A percentile compares a stretch with the other conserved stretches of the same genome.
phyloP scores from a whole-genome alignment of 139 green algal species.

The Chlamydomonas sphaeroides region DNA sequence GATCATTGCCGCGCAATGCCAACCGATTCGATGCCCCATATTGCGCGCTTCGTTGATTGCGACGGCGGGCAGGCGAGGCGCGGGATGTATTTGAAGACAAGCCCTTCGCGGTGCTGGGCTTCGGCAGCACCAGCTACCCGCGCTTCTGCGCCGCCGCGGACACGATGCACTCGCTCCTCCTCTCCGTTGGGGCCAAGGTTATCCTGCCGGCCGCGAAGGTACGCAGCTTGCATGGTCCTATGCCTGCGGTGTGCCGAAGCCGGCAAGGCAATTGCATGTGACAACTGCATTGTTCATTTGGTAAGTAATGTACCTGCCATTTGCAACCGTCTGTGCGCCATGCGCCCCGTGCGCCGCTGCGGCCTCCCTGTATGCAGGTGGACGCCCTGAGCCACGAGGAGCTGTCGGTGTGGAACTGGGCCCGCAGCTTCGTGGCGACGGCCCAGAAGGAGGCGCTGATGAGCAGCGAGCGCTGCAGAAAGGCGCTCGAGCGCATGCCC shows the following conservation, averaged over 20 bases:
- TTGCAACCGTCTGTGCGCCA: too few relatives aligned
- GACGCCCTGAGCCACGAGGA: conserved; percentile 1
- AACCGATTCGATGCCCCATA: too few relatives aligned
- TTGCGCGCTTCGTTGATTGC: too few relatives aligned
- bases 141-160: conserved; percentile 55
- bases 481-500: background rate
- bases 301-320: too few relatives aligned
- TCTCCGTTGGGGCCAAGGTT: background rate
- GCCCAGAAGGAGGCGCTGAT: background rate
- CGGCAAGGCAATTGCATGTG: too few relatives aligned
- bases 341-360: too few relatives aligned
- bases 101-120: conserved; percentile 44
- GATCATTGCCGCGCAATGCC: too few relatives aligned
- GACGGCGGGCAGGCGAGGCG: background rate
- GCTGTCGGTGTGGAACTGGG: background rate
- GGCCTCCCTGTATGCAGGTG: background rate
- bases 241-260: too few relatives aligned
- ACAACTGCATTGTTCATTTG: too few relatives aligned
- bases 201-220: conserved; percentile 6
- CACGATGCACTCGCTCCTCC: conserved; percentile 20
- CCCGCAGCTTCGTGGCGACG: background rate
- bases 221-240: background rate
- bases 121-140: conserved; percentile 53
- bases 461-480: background rate
- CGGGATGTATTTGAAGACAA: background rate